Evolutionary conservation across 2,329 filamentous ascomycete genomes (phyloP).

Genomic region (Aaosphaeria arxii): DNA sequence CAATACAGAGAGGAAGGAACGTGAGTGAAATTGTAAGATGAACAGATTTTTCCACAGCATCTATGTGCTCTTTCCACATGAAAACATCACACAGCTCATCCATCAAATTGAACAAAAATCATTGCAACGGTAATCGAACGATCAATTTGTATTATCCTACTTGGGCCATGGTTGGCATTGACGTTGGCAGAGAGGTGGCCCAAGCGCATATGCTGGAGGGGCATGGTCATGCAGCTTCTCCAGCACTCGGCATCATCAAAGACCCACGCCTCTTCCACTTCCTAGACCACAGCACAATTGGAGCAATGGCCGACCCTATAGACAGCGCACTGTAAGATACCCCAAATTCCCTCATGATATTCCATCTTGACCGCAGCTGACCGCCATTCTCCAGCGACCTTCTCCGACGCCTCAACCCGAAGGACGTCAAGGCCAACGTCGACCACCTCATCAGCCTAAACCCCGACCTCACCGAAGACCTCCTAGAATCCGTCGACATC

Average conservation of each 20-base stretch:
- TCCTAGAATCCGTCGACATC: slow-evolving; percentile 96
- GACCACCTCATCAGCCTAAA: slow-evolving; percentile 83
- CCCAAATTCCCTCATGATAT: slow-evolving; percentile 9
- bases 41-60: no score
- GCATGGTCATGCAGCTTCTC: slow-evolving; percentile 10
- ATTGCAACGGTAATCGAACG: no score
- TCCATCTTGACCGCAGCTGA: slow-evolving; percentile 12
- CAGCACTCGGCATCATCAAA: slow-evolving; percentile 2
- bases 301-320: slow-evolving; percentile 36
- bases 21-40: no score
- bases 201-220: slow-evolving; percentile 9
- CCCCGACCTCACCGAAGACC: slow-evolving; percentile 91
- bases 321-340: slow-evolving; percentile 70
- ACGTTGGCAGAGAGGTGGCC: background rate
- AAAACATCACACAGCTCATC: no score
- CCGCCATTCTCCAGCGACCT: slow-evolving; percentile 70
- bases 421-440: slow-evolving; percentile 84
- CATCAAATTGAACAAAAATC: no score
- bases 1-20: no score
- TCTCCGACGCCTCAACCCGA: slow-evolving; percentile 94
- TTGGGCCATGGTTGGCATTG: no score
- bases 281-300: slow-evolving; percentile 4
- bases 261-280: slow-evolving; percentile 1
- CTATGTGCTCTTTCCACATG: no score
- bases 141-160: no score